phyloP scores from a whole-genome alignment of 768 basidiomycete genomes.

The Tricholomella constricta region DNA sequence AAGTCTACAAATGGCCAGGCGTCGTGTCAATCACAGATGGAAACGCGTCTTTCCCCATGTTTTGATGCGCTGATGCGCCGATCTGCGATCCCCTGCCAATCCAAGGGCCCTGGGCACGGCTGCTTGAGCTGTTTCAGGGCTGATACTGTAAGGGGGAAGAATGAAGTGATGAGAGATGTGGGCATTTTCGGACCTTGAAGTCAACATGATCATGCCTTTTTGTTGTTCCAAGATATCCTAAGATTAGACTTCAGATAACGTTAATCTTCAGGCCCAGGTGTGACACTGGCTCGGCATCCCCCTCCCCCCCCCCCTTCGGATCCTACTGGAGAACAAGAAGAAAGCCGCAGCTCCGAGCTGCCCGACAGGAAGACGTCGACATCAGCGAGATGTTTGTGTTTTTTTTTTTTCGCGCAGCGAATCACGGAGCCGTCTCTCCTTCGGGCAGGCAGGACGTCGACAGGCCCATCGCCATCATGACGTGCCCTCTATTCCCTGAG shows the following conservation, averaged over 20 bases:
- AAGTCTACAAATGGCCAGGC: too few species aligned
- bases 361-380: conserved; percentile 1
- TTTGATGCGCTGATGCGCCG: conserved; percentile 9
- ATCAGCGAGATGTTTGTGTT: background rate
- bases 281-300: too few species aligned
- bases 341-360: background rate
- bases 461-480: background rate
- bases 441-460: too few species aligned
- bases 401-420: background rate
- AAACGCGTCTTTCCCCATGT: background rate
- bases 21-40: background rate
- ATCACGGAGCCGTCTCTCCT: background rate
- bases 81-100: too few species aligned
- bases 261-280: background rate
- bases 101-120: too few species aligned
- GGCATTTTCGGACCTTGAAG: too few species aligned
- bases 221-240: background rate
- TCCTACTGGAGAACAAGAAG: background rate
- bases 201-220: too few species aligned
- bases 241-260: conserved; percentile 3
- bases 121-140: too few species aligned
- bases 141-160: too few species aligned
- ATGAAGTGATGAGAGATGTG: too few species aligned
- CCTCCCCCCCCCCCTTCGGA: too few species aligned
- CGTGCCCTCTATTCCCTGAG: background rate